A percentile compares a stretch with the other conserved stretches of the same genome.
Evolutionary conservation across 441 rosid species (phyloP).

Genomic region (Pelargonium australe): DNA sequence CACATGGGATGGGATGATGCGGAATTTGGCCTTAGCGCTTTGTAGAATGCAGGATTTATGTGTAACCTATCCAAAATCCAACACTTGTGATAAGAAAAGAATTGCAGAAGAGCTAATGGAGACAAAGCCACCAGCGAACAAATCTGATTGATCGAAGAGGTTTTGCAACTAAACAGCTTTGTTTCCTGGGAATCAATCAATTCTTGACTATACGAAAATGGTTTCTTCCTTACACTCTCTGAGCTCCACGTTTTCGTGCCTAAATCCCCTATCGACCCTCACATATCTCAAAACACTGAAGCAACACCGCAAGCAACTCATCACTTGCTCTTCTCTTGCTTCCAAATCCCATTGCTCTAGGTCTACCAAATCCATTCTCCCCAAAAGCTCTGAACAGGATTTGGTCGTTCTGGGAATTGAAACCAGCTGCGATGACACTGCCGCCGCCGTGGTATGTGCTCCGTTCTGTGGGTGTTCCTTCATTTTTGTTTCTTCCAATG

Average conservation of each 20-base stretch:
- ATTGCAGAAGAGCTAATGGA: no score
- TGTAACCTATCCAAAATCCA: no score
- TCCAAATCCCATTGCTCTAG: slow-evolving; percentile 19
- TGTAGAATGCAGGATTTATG: no score
- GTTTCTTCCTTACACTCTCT: slow-evolving; percentile 22
- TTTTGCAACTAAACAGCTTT: no score
- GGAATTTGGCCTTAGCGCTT: no score
- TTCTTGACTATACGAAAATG: not conserved
- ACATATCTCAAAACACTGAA: slow-evolving; percentile 19
- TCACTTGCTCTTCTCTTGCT: slow-evolving; percentile 15
- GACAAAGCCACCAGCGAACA: no score
- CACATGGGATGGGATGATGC: no score
- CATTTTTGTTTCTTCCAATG: slow-evolving; percentile 3
- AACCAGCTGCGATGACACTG: slow-evolving; percentile 95
- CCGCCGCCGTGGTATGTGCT: slow-evolving; percentile 73
- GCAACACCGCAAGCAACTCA: slow-evolving; percentile 13
- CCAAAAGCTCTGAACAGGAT: slow-evolving; percentile 30
- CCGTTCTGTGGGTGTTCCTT: slow-evolving; percentile 1
- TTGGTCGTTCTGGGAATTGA: slow-evolving; percentile 87
- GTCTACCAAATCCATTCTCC: slow-evolving; percentile 17
- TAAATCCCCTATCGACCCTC: slow-evolving; percentile 26
- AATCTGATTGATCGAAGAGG: no score
- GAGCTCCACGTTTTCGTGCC: slow-evolving; percentile 43
- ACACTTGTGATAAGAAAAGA: no score
- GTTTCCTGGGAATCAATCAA: not conserved